Conservation (phyloP, 2,329 filamentous ascomycete genomes). For the Eurotiales sp. region DNA sequence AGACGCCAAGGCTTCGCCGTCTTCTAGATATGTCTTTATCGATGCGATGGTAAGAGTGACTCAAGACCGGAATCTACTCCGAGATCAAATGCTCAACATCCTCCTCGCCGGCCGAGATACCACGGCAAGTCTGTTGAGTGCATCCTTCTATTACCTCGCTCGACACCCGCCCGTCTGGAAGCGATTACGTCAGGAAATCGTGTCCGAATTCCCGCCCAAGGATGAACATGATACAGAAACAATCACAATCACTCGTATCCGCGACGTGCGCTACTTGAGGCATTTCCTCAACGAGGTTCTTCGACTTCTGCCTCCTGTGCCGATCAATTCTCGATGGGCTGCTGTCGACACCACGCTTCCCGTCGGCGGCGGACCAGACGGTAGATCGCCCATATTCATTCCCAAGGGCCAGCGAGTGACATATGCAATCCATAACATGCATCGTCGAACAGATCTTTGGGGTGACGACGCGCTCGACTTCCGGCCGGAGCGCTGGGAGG, state of each 20-base stretch:
- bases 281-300: constrained; percentile 16
- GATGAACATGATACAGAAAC: not conserved
- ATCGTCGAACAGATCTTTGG: constrained; percentile 57
- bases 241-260: constrained; percentile 30
- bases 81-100: constrained; percentile 50
- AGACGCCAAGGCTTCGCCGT: constrained; percentile 59
- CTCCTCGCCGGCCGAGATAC: constrained; percentile 54
- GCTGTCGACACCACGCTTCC: constrained; percentile 18
- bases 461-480: constrained; percentile 45
- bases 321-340: constrained; percentile 46
- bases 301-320: constrained; percentile 52
- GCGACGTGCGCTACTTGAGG: constrained; percentile 15
- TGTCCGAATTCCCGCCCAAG: not conserved
- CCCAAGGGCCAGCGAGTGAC: constrained; percentile 62
- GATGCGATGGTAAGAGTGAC: constrained; percentile 46
- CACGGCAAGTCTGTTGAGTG: constrained; percentile 47
- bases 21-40: constrained; percentile 45
- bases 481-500: constrained; percentile 47
- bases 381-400: constrained; percentile 58
- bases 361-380: constrained; percentile 17
- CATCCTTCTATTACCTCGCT: constrained; percentile 37
- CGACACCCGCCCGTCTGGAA: constrained; percentile 25
- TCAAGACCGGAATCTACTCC: constrained; percentile 44
- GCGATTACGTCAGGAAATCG: constrained; percentile 26
- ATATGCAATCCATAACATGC: constrained; percentile 69